phyloP scores from a whole-genome alignment of 306 rosid genomes.

The Quercus aquifolioides region DNA sequence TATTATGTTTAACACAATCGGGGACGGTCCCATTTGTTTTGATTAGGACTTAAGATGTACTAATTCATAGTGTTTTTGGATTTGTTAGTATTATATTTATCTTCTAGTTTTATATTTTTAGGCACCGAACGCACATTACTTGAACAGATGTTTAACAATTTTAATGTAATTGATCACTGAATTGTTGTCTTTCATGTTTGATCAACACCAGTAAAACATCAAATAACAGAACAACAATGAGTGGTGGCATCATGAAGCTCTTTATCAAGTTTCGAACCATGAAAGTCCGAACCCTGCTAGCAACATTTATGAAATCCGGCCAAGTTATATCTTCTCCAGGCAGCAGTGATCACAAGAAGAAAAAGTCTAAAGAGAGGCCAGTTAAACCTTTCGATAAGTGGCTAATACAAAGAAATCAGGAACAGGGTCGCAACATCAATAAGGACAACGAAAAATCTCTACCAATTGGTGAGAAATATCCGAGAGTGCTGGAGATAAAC shows the following conservation, averaged over 20 bases:
- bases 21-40: too few relatives aligned
- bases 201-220: slow-evolving; percentile 23
- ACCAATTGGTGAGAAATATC: slow-evolving; percentile 15
- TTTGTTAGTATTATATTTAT: too few relatives aligned
- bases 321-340: not conserved
- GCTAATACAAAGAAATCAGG: not conserved
- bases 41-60: too few relatives aligned
- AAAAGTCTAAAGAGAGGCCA: slow-evolving; percentile 10
- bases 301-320: slow-evolving; percentile 36
- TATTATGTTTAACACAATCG: too few relatives aligned
- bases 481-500: slow-evolving; percentile 33
- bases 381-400: slow-evolving; percentile 17
- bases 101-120: too few relatives aligned
- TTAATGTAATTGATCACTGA: not conserved
- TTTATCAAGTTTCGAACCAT: slow-evolving; percentile 41
- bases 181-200: not conserved
- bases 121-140: too few relatives aligned
- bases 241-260: slow-evolving; percentile 40
- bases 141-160: too few relatives aligned
- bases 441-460: not conserved
- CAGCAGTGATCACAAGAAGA: slow-evolving; percentile 7
- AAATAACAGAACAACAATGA: slow-evolving; percentile 20
- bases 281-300: slow-evolving; percentile 31
- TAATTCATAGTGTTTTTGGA: too few relatives aligned
- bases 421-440: not conserved